Conservation (phyloP, 495 filamentous ascomycete species). For the Penicillium salamii region DNA sequence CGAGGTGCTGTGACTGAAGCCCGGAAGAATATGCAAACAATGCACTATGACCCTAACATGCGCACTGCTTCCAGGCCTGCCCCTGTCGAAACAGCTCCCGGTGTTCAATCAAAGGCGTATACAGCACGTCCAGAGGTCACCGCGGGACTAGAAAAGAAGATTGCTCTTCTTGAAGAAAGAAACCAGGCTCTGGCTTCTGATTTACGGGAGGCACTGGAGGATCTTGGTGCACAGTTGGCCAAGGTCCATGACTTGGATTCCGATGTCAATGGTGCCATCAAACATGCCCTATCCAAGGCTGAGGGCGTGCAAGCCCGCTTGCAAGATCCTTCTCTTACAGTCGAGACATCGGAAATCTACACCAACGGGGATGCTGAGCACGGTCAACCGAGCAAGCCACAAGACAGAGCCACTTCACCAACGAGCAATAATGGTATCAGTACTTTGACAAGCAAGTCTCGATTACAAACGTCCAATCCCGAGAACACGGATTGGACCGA, state of each 20-base stretch:
- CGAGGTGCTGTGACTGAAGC: conserved; percentile 87
- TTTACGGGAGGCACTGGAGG: conserved; percentile 67
- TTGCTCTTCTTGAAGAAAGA: conserved; percentile 59
- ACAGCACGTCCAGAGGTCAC: conserved; percentile 10
- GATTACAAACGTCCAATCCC: not conserved
- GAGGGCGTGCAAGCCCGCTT: conserved; percentile 78
- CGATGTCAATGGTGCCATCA: conserved; percentile 16
- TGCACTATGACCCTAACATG: conserved; percentile 45
- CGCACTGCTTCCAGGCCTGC: conserved; percentile 10
- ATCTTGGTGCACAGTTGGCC: conserved; percentile 52
- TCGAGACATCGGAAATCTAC: conserved; percentile 18
- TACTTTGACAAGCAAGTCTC: conserved; percentile 3
- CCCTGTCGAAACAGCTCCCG: not conserved
- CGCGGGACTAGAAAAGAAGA: conserved; percentile 28
- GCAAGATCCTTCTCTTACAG: conserved; percentile 58
- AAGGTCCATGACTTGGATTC: conserved; percentile 52
- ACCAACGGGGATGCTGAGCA: conserved; percentile 10
- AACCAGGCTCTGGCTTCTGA: conserved; percentile 71
- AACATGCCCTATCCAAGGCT: conserved; percentile 63
- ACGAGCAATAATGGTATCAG: not conserved
- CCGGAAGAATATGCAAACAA: conserved; percentile 65
- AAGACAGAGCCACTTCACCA: not conserved
- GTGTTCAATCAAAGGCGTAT: not conserved
- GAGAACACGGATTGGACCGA: conserved; percentile 3
- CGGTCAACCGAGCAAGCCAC: not conserved